Conservation (phyloP, 2,329 filamentous ascomycete species). For the Alternaria brassicae region DNA sequence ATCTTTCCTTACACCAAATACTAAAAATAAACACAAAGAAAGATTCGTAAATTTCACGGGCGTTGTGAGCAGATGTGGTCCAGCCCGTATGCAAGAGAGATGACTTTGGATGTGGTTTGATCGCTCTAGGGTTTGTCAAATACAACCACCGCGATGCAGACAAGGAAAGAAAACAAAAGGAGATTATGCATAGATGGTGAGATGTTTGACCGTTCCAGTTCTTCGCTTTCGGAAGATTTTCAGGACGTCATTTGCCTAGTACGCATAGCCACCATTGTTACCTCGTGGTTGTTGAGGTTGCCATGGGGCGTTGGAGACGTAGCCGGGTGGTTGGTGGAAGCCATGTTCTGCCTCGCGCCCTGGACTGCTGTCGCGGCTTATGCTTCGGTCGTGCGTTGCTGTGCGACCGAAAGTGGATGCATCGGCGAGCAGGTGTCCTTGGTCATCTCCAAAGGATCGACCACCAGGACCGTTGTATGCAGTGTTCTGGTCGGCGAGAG, state of each 20-base stretch:
- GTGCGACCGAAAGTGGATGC: conserved; percentile 44
- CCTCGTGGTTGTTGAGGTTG: conserved; percentile 33
- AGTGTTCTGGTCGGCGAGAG: conserved; percentile 46
- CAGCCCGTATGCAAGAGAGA: conserved; percentile 1
- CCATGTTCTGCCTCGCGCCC: conserved; percentile 39
- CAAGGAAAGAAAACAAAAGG: not conserved
- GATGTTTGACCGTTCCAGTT: not conserved
- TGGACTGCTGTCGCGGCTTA: conserved; percentile 39
- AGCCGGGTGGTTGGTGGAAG: conserved; percentile 29
- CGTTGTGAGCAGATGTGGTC: not conserved
- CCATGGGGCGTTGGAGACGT: conserved; percentile 34
- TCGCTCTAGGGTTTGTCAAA: conserved; percentile 3
- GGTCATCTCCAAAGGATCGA: conserved; percentile 35
- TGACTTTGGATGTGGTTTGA: not conserved
- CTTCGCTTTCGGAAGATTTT: not conserved
- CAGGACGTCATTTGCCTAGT: conserved; percentile 20
- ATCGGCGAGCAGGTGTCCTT: conserved; percentile 44
- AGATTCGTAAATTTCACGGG: conserved; percentile 8
- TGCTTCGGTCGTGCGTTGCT: conserved; percentile 31
- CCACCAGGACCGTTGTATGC: conserved; percentile 31
- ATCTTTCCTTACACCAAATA: conserved; percentile 10
- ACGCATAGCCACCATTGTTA: conserved; percentile 34
- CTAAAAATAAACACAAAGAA: conserved; percentile 11
- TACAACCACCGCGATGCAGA: not conserved
- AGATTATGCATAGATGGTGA: conserved; percentile 1